phyloP scores from a whole-genome alignment of 768 basidiomycete species.

The Podaxis sp. region DNA sequence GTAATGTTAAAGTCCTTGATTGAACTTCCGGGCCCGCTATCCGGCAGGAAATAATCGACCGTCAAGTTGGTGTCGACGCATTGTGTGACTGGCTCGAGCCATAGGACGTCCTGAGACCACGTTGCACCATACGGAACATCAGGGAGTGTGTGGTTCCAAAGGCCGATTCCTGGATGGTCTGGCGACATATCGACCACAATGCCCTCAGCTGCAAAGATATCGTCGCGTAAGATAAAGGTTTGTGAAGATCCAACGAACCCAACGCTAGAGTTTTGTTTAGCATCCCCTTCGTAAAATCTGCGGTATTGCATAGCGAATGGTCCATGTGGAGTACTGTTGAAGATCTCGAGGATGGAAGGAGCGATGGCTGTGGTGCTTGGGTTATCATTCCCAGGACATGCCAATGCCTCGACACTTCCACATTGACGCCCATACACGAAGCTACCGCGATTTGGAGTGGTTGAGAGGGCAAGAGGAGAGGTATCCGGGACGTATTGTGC shows the following conservation, averaged over 20 bases:
- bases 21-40: not conserved
- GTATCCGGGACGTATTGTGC: slow-evolving; percentile 15
- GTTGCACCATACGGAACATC: slow-evolving; percentile 3
- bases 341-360: slow-evolving; percentile 11
- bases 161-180: slow-evolving; percentile 14
- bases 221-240: slow-evolving; percentile 17
- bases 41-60: not conserved
- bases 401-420: slow-evolving; percentile 7
- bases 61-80: slow-evolving; percentile 22
- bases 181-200: slow-evolving; percentile 17
- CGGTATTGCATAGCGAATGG: slow-evolving; percentile 20
- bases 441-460: slow-evolving; percentile 13
- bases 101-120: slow-evolving; percentile 21
- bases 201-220: slow-evolving; percentile 17
- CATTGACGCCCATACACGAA: slow-evolving; percentile 18
- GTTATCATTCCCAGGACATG: slow-evolving; percentile 17
- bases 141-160: slow-evolving; percentile 8
- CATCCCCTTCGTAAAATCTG: slow-evolving; percentile 14
- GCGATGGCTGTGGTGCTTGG: slow-evolving; percentile 15
- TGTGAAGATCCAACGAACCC: slow-evolving; percentile 8
- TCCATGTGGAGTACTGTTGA: slow-evolving; percentile 18
- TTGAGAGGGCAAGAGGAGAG: slow-evolving; percentile 18
- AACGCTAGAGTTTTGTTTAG: slow-evolving; percentile 11
- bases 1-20: not conserved
- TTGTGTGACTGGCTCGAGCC: slow-evolving; percentile 20